These are phyloP conservation scores for Neofusicoccum sp. DNA, from an alignment of 2,329 filamentous ascomycete genomes.

Conservation along the genomic window DNA sequence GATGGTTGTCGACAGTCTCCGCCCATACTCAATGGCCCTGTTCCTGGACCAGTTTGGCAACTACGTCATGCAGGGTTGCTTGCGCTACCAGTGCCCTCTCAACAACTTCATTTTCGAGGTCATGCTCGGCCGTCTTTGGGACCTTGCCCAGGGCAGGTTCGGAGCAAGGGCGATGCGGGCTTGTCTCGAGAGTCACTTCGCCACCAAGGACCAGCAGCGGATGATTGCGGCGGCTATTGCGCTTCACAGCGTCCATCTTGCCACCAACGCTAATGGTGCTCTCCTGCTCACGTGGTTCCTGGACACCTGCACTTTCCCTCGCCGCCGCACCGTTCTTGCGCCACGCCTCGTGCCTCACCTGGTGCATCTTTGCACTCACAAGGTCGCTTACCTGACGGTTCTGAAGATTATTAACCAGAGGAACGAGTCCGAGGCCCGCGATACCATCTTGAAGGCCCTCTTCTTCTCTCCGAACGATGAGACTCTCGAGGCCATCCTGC, in stretches of 20 bases:
- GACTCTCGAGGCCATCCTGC: constrained; percentile 83
- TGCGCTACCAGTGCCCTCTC: constrained; percentile 84
- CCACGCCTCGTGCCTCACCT: constrained; percentile 89
- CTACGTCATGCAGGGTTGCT: constrained; percentile 93
- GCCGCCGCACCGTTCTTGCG: constrained; percentile 84
- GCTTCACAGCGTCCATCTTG: constrained; percentile 93
- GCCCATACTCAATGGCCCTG: constrained; percentile 81
- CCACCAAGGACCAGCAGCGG: constrained; percentile 91
- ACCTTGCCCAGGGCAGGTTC: constrained; percentile 87
- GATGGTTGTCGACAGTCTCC: constrained; percentile 79
- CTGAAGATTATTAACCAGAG: constrained; percentile 98
- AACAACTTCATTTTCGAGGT: constrained; percentile 98
- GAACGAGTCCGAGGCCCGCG: constrained; percentile 86
- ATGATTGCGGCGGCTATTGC: constrained; percentile 93
- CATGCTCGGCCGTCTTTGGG: constrained; percentile 93
- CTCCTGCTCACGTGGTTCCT: constrained; percentile 95
- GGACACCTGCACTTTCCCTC: constrained; percentile 94
- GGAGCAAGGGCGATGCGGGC: constrained; percentile 95
- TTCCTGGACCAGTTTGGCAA: constrained; percentile 99
- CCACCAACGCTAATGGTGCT: constrained; percentile 93
- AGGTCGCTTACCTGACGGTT: constrained; percentile 95
- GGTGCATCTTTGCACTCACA: constrained; percentile 95
- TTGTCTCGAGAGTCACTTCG: constrained; percentile 92
- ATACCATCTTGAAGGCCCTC: constrained; percentile 82
- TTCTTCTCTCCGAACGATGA: constrained; percentile 90